These are phyloP conservation scores for Piper betle DNA, from an alignment of 164 flowering plant species.

Conservation along the genomic window DNA sequence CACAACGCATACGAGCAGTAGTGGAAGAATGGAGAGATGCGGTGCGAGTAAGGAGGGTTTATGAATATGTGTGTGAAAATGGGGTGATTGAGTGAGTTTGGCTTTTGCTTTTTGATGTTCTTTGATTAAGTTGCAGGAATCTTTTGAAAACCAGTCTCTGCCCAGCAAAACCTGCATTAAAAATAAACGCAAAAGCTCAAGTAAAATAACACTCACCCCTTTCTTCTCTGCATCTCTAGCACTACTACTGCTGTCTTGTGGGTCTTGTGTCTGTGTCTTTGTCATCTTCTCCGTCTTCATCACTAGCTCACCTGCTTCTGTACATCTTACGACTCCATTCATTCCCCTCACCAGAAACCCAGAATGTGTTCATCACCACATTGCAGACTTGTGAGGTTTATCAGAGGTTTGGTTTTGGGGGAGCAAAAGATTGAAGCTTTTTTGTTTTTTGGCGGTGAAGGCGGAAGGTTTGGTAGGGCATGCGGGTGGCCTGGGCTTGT, in stretches of 20 bases:
- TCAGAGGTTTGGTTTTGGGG: too few species aligned
- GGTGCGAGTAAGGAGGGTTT: background rate
- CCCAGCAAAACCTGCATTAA: background rate
- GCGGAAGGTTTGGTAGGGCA: constrained; percentile 1
- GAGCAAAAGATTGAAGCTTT: background rate
- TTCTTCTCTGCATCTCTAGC: background rate
- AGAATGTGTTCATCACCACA: too few species aligned
- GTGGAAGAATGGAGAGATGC: background rate
- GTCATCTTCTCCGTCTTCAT: constrained; percentile 3
- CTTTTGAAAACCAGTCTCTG: constrained; percentile 15
- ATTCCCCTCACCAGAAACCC: background rate
- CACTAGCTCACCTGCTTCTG: too few species aligned
- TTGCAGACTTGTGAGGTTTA: too few species aligned
- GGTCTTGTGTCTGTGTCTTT: constrained; percentile 7
- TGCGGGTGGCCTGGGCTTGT: constrained; percentile 4
- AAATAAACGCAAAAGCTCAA: background rate
- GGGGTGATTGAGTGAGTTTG: background rate
- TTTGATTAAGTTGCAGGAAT: constrained; percentile 4
- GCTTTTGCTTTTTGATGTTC: constrained; percentile 14
- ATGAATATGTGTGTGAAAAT: too few species aligned
- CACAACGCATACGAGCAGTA: too few species aligned
- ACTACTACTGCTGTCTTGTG: background rate
- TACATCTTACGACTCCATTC: constrained; percentile 56
- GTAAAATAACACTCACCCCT: background rate
- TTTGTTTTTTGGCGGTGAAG: background rate